Percentiles rank a stretch among this genome's conserved stretches.
Evolutionary conservation across 2,329 filamentous ascomycete genomes (phyloP).

Genomic region (Lecanicillium sp.): DNA sequence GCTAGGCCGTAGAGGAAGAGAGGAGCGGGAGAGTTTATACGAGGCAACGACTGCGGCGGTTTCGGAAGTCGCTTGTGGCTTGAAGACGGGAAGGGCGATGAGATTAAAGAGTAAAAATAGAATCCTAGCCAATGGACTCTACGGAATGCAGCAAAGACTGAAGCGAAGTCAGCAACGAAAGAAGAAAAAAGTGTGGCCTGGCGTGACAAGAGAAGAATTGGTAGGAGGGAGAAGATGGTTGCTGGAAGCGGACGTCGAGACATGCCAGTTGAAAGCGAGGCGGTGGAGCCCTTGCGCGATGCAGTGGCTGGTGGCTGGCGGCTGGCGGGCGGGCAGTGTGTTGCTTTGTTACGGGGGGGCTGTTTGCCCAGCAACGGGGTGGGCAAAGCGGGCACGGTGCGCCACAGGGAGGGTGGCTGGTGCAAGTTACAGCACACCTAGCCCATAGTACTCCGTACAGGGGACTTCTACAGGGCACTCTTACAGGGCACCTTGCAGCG

Average conservation of each 20-base stretch:
- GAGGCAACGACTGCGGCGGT: not conserved
- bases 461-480: too few species aligned
- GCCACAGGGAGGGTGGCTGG: too few species aligned
- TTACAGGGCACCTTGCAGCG: too few species aligned
- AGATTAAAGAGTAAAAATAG: too few species aligned
- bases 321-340: not conserved
- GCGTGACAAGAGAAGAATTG: not conserved
- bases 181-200: not conserved
- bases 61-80: not conserved
- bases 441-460: too few species aligned
- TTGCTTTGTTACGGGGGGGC: not conserved
- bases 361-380: constrained; percentile 12
- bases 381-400: not conserved
- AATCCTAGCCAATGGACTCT: too few species aligned
- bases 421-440: not conserved
- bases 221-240: not conserved
- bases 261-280: constrained; percentile 1
- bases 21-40: not conserved
- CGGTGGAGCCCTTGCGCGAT: not conserved
- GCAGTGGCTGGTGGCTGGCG: not conserved
- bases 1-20: not conserved
- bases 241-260: constrained; percentile 10
- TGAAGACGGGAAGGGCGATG: not conserved
- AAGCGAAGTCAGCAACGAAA: too few species aligned
- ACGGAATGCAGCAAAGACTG: too few species aligned